Conservation (phyloP, 1,284 basidiomycete species). For the Amylostereum areolatum region DNA sequence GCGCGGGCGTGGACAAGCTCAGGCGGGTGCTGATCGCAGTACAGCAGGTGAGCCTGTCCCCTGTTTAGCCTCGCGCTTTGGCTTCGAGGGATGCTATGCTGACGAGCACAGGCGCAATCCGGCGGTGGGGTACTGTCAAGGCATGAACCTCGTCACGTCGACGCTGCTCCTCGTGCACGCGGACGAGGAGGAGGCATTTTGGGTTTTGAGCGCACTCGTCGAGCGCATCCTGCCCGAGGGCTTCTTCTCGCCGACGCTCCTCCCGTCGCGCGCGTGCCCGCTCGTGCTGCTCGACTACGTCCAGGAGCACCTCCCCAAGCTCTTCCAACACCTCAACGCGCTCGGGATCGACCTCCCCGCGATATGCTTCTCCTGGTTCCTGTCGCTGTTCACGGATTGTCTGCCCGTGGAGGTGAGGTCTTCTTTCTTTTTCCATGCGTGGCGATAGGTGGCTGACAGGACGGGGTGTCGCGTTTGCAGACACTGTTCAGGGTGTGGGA, state of each 20-base stretch:
- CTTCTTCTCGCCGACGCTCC: slow-evolving; percentile 78
- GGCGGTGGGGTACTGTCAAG: slow-evolving; percentile 83
- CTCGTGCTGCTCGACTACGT: slow-evolving; percentile 87
- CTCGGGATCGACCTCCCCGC: slow-evolving; percentile 89
- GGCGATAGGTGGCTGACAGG: slow-evolving; percentile 7
- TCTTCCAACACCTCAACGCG: slow-evolving; percentile 70
- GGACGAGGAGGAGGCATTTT: slow-evolving; percentile 95
- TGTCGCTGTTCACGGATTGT: slow-evolving; percentile 95
- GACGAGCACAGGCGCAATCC: slow-evolving; percentile 77
- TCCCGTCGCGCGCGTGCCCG: slow-evolving; percentile 92
- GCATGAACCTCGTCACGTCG: slow-evolving; percentile 94
- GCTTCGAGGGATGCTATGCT: no score
- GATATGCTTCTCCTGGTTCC: slow-evolving; percentile 97
- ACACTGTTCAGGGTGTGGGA: slow-evolving; percentile 93
- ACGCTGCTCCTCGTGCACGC: slow-evolving; percentile 90
- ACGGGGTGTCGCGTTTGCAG: slow-evolving; percentile 30
- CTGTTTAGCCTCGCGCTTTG: slow-evolving; percentile 1
- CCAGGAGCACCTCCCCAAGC: slow-evolving; percentile 67
- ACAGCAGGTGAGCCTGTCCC: slow-evolving; percentile 66
- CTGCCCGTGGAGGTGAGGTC: slow-evolving; percentile 83
- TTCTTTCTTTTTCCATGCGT: not conserved
- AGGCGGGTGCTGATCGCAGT: slow-evolving; percentile 85
- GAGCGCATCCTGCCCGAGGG: slow-evolving; percentile 80
- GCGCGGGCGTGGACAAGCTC: slow-evolving; percentile 89
- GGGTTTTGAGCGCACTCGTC: slow-evolving; percentile 88